Evolutionary conservation across 2,329 filamentous ascomycete genomes (phyloP).

Genomic region (Fusarium pseudoanthophilum): DNA sequence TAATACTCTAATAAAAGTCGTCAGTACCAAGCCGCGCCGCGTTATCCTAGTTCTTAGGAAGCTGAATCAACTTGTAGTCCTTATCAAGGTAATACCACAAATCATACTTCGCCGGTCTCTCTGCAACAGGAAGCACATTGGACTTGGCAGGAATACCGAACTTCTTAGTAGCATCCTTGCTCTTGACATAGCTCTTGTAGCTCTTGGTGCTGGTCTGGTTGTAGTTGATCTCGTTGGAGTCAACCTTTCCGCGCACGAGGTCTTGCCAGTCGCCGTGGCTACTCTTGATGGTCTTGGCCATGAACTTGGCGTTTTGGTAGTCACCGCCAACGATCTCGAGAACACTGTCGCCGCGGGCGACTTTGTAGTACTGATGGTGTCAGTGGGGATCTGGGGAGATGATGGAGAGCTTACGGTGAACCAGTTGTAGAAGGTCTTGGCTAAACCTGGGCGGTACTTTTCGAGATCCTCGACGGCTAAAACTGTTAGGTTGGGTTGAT

Average conservation of each 20-base stretch:
- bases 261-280: constrained; percentile 54
- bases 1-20: not conserved
- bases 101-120: constrained; percentile 48
- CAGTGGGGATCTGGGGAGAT: accelerated
- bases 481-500: constrained; percentile 2
- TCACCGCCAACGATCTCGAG: constrained; percentile 52
- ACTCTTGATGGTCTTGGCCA: constrained; percentile 47
- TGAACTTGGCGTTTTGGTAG: constrained; percentile 51
- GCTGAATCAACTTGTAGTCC: constrained; percentile 46
- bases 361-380: constrained; percentile 52
- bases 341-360: constrained; percentile 49
- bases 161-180: constrained; percentile 45
- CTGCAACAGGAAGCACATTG: constrained; percentile 45
- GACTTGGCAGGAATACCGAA: constrained; percentile 48
- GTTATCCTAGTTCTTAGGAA: constrained; percentile 43
- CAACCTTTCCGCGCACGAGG: constrained; percentile 51
- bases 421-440: constrained; percentile 52
- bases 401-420: constrained; percentile 46
- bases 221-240: constrained; percentile 53
- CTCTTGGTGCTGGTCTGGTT: constrained; percentile 53
- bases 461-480: constrained; percentile 52
- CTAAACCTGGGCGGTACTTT: constrained; percentile 52
- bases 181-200: constrained; percentile 49
- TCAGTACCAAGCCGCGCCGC: accelerated
- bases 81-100: constrained; percentile 53